These are phyloP conservation scores for Hapsidospora chrysogenum DNA, from an alignment of 495 filamentous ascomycete genomes.

Conservation along the genomic window DNA sequence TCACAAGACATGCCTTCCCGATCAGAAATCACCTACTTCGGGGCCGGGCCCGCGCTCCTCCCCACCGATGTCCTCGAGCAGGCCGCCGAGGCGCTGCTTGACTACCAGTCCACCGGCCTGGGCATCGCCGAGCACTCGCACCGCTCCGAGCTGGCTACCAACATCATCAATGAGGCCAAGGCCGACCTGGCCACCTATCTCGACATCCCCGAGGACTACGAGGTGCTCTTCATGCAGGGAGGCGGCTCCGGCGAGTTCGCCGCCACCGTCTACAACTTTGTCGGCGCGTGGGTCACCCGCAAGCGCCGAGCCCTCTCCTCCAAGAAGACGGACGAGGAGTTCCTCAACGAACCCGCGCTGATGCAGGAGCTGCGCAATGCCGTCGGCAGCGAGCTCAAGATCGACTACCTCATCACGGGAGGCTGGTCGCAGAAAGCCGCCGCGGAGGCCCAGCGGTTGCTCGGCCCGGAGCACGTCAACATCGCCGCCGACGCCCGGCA, in stretches of 20 bases:
- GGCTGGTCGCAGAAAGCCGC: slow-evolving; percentile 82
- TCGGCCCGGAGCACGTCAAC: slow-evolving; percentile 67
- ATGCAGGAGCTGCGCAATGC: slow-evolving; percentile 43
- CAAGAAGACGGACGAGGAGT: slow-evolving; percentile 34
- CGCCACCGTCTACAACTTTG: slow-evolving; percentile 65
- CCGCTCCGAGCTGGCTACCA: slow-evolving; percentile 58
- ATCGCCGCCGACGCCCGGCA: slow-evolving; percentile 55
- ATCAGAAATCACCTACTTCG: slow-evolving; percentile 44
- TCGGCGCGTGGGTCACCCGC: slow-evolving; percentile 62
- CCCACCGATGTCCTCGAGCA: slow-evolving; percentile 60
- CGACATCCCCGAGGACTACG: slow-evolving; percentile 60
- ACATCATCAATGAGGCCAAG: slow-evolving; percentile 51
- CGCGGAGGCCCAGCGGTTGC: slow-evolving; percentile 61
- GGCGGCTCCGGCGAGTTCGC: slow-evolving; percentile 70
- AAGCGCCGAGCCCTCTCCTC: slow-evolving; percentile 25
- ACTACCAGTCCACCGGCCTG: slow-evolving; percentile 68
- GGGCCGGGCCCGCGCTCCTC: slow-evolving; percentile 71
- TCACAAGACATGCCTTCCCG: slow-evolving; percentile 17
- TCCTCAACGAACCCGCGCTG: slow-evolving; percentile 33
- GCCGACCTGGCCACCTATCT: slow-evolving; percentile 49
- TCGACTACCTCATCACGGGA: slow-evolving; percentile 87
- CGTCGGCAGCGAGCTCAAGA: slow-evolving; percentile 46
- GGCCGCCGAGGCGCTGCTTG: slow-evolving; percentile 59
- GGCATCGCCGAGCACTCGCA: slow-evolving; percentile 80
- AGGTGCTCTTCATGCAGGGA: slow-evolving; percentile 65